A percentile compares a stretch with the other conserved stretches of the same genome.
Evolutionary conservation across 2,329 filamentous ascomycete species (phyloP).

Genomic region (Cladosporium colombiae): DNA sequence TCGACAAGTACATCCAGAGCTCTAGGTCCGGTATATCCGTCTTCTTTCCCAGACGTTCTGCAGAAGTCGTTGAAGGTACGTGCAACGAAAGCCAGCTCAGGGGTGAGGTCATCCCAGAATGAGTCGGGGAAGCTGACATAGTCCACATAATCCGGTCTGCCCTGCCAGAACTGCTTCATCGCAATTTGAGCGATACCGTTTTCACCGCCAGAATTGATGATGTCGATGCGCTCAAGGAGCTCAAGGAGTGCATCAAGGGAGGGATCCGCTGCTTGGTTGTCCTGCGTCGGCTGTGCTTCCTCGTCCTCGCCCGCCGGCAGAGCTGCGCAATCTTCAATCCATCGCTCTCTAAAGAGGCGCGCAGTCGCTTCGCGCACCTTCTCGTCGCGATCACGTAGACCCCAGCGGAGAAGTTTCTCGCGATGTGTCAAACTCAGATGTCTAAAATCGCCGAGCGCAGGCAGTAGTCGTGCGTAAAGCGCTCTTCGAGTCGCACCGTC

Average conservation of each 20-base stretch:
- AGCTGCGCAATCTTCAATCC: conserved; percentile 93
- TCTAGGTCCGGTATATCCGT: conserved; percentile 59
- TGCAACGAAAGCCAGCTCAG: conserved; percentile 86
- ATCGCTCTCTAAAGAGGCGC: conserved; percentile 87
- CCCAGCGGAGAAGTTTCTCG: conserved; percentile 94
- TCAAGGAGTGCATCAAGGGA: conserved; percentile 84
- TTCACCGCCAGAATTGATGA: conserved; percentile 85
- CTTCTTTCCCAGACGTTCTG: conserved; percentile 59
- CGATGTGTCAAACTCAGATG: conserved; percentile 91
- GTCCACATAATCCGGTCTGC: conserved; percentile 78
- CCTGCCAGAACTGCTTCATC: conserved; percentile 96
- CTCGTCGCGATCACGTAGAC: conserved; percentile 88
- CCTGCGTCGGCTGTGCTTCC: conserved; percentile 50
- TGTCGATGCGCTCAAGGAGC: conserved; percentile 88
- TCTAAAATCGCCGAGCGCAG: conserved; percentile 88
- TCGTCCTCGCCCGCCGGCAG: conserved; percentile 56
- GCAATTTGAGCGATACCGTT: conserved; percentile 89
- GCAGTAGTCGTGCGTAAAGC: conserved; percentile 83
- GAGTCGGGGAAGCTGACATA: conserved; percentile 66
- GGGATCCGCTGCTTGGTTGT: conserved; percentile 57
- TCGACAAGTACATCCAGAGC: conserved; percentile 76
- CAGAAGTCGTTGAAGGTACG: conserved; percentile 96
- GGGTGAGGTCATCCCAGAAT: conserved; percentile 79
- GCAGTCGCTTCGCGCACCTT: conserved; percentile 90
- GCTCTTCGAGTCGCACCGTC: conserved; percentile 81